These are phyloP conservation scores for Castanea mollissima DNA, from an alignment of 306 rosid species.

Conservation along the genomic window DNA sequence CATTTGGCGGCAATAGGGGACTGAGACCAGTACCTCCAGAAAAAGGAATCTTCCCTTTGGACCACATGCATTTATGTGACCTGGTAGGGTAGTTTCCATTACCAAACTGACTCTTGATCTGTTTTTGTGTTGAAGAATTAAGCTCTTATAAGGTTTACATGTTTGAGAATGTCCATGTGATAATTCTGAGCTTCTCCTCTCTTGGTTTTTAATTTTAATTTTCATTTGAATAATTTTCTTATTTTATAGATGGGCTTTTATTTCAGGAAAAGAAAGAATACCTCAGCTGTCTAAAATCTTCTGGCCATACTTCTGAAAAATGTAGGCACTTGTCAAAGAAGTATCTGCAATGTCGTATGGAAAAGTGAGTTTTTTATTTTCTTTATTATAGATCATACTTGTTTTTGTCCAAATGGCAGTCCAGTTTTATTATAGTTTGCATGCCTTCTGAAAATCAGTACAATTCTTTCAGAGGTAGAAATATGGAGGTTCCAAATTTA, in stretches of 20 bases:
- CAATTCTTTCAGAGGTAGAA: background rate
- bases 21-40: constrained; percentile 91
- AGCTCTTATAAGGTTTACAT: background rate
- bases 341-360: constrained; percentile 87
- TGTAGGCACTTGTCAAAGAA: constrained; percentile 78
- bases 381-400: background rate
- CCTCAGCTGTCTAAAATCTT: constrained; percentile 71
- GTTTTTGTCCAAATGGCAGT: background rate
- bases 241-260: background rate
- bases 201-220: background rate
- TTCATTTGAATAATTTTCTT: background rate
- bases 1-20: constrained; percentile 97
- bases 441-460: background rate
- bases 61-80: constrained; percentile 93
- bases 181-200: background rate
- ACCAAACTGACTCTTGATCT: background rate
- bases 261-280: constrained; percentile 90
- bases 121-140: background rate
- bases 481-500: background rate
- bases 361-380: constrained; percentile 60
- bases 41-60: constrained; percentile 95
- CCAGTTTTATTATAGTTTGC: background rate
- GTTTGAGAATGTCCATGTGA: background rate
- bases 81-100: constrained; percentile 38
- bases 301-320: constrained; percentile 66